A percentile compares a stretch with the other conserved stretches of the same genome.
Evolutionary conservation across 2,329 filamentous ascomycete genomes (phyloP).

Genomic region (Paraphoma chrysanthemicola): DNA sequence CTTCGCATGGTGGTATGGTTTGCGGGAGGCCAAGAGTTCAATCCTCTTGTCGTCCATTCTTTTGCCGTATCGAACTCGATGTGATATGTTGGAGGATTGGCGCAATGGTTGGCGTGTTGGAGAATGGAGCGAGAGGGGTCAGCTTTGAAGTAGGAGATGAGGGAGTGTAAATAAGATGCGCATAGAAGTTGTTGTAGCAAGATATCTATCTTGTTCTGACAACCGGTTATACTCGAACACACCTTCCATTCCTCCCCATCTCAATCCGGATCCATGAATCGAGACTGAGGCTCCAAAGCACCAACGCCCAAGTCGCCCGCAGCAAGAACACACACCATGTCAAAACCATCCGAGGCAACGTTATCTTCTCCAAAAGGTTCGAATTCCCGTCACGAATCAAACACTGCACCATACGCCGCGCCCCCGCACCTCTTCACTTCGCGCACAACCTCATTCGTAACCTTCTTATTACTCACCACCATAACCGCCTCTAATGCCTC

Average conservation of each 20-base stretch:
- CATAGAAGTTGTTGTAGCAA: too few species aligned
- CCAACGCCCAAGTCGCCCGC: too few species aligned
- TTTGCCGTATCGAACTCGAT: not conserved
- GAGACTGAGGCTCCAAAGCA: too few species aligned
- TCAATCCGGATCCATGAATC: too few species aligned
- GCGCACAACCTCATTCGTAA: constrained; percentile 22
- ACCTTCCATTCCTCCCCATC: too few species aligned
- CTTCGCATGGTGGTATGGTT: constrained; percentile 32
- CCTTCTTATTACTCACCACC: constrained; percentile 26
- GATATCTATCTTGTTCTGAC: too few species aligned
- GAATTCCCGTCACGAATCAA: constrained; percentile 21
- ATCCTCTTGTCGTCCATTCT: constrained; percentile 35
- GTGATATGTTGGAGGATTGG: not conserved
- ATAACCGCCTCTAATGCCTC: constrained; percentile 21
- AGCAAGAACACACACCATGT: too few species aligned
- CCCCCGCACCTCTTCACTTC: constrained; percentile 14
- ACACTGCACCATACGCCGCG: constrained; percentile 30
- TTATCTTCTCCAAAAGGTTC: not conserved
- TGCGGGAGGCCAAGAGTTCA: constrained; percentile 44
- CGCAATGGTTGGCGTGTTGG: not conserved
- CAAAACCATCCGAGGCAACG: not conserved
- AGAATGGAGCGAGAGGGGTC: not conserved
- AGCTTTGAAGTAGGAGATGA: too few species aligned
- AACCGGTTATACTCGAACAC: too few species aligned
- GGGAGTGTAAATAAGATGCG: too few species aligned